These are phyloP conservation scores for Kwoniella europaea DNA, from an alignment of 768 basidiomycete genomes.

Conservation along the genomic window DNA sequence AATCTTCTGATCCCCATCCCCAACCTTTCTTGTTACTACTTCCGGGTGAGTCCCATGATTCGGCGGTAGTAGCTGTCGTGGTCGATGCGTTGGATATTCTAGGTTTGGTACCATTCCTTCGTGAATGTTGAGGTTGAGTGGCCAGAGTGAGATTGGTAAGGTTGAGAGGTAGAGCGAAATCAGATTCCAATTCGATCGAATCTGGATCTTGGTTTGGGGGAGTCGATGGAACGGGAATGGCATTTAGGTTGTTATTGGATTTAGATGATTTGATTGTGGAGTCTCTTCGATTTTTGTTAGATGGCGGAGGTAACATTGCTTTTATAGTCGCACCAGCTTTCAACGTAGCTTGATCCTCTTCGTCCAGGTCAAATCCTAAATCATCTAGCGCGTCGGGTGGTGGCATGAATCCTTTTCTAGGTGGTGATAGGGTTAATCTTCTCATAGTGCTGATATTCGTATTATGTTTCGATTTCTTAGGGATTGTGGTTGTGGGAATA, in stretches of 20 bases:
- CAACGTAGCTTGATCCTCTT: conserved; percentile 46
- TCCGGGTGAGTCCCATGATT: conserved; percentile 43
- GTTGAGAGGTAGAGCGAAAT: conserved; percentile 51
- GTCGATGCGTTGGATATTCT: conserved; percentile 32
- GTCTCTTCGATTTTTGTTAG: background rate
- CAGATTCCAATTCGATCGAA: conserved; percentile 39
- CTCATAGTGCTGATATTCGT: conserved; percentile 3
- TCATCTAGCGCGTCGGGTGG: conserved; percentile 41
- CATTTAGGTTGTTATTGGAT: conserved; percentile 1
- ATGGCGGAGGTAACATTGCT: conserved; percentile 46
- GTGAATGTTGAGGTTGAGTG: conserved; percentile 22
- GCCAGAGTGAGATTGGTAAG: conserved; percentile 50
- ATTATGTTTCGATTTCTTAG: background rate
- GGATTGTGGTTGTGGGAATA: background rate
- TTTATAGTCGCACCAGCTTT: conserved; percentile 55
- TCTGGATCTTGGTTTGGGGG: conserved; percentile 23
- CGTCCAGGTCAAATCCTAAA: conserved; percentile 32
- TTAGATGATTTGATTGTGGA: conserved; percentile 1
- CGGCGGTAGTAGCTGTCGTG: conserved; percentile 22
- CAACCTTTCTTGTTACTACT: conserved; percentile 24
- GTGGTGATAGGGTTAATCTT: conserved; percentile 30
- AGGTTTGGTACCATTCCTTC: conserved; percentile 13
- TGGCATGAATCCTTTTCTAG: conserved; percentile 18
- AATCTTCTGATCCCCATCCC: conserved; percentile 38
- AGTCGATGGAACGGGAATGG: background rate